These are phyloP conservation scores for Thraustochytrium striatum DNA, from an alignment of 352 stramenopile species.

Conservation along the genomic window DNA sequence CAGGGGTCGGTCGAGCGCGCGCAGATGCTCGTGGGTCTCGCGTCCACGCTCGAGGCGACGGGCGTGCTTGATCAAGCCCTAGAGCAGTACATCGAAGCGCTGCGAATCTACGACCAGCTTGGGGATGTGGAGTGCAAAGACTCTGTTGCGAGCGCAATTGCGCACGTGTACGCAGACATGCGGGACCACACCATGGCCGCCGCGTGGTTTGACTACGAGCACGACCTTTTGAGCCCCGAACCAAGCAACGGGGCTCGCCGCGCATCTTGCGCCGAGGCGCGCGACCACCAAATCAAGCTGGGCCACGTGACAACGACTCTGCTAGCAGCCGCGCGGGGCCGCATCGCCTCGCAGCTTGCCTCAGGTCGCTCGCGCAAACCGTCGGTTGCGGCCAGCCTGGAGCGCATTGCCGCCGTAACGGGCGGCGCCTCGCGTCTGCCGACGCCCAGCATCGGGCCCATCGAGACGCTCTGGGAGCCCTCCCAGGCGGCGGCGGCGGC, in stretches of 20 bases:
- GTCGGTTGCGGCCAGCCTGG: no score
- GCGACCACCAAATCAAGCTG: slow-evolving; percentile 40
- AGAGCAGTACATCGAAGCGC: slow-evolving; percentile 13
- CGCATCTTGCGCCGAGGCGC: background rate
- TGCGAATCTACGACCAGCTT: slow-evolving; percentile 9
- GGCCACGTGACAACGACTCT: slow-evolving; percentile 6
- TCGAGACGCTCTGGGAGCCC: slow-evolving; percentile 39
- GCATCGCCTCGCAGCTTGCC: background rate
- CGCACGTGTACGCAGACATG: slow-evolving; percentile 39
- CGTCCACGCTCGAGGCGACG: slow-evolving; percentile 8
- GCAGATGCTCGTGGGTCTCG: slow-evolving; percentile 15
- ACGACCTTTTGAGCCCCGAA: slow-evolving; percentile 4
- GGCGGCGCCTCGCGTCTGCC: no score
- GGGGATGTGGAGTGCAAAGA: background rate
- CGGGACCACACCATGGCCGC: slow-evolving; percentile 34
- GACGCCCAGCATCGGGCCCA: background rate
- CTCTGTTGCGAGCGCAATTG: slow-evolving; percentile 27
- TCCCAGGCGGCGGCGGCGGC: background rate
- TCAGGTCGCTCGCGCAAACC: no score
- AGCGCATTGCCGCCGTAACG: no score
- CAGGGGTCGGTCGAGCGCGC: background rate
- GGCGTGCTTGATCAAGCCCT: slow-evolving; percentile 29
- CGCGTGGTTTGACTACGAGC: slow-evolving; percentile 37
- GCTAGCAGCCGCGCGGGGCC: background rate
- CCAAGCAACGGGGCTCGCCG: background rate